Percentiles rank a stretch among this genome's conserved stretches.
phyloP scores from a whole-genome alignment of 2,329 filamentous ascomycete species.

The Dothidotthia symphoricarpi region DNA sequence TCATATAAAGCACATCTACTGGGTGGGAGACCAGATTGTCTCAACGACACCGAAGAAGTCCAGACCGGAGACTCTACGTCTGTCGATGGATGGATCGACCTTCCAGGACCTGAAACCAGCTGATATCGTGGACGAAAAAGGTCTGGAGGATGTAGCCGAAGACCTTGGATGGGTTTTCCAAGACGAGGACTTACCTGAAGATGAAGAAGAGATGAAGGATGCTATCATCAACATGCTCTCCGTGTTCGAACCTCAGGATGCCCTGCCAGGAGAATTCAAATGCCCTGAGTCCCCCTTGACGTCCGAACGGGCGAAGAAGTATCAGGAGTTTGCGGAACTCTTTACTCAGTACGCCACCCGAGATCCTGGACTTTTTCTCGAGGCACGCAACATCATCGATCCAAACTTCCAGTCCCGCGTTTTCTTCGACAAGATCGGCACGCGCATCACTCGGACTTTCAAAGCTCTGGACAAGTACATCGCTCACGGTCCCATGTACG shows the following conservation, averaged over 20 bases:
- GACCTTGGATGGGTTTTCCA: slow-evolving; percentile 33
- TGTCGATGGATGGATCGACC: slow-evolving; percentile 36
- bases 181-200: slow-evolving; percentile 26
- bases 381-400: slow-evolving; percentile 30
- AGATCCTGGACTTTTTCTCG: slow-evolving; percentile 29
- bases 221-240: slow-evolving; percentile 38
- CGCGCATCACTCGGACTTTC: slow-evolving; percentile 29
- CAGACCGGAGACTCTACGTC: slow-evolving; percentile 26
- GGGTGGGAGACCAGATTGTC: slow-evolving; percentile 38
- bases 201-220: slow-evolving; percentile 33
- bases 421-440: slow-evolving; percentile 39
- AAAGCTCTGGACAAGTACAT: slow-evolving; percentile 34
- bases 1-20: slow-evolving; percentile 38
- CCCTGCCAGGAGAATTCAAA: slow-evolving; percentile 36
- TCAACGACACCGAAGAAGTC: slow-evolving; percentile 22
- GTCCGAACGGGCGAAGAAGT: slow-evolving; percentile 33
- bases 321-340: slow-evolving; percentile 30
- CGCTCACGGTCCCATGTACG: slow-evolving; percentile 24
- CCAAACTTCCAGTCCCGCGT: slow-evolving; percentile 34
- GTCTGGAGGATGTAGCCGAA: slow-evolving; percentile 28
- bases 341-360: slow-evolving; percentile 28
- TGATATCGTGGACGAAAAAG: slow-evolving; percentile 27
- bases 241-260: slow-evolving; percentile 38
- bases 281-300: slow-evolving; percentile 24
- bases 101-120: slow-evolving; percentile 32